Evolutionary conservation across 2,329 filamentous ascomycete species (phyloP), one percentile per base, ranked within the genome.

Genomic region (Scedosporium aurantiacum): DNA sequence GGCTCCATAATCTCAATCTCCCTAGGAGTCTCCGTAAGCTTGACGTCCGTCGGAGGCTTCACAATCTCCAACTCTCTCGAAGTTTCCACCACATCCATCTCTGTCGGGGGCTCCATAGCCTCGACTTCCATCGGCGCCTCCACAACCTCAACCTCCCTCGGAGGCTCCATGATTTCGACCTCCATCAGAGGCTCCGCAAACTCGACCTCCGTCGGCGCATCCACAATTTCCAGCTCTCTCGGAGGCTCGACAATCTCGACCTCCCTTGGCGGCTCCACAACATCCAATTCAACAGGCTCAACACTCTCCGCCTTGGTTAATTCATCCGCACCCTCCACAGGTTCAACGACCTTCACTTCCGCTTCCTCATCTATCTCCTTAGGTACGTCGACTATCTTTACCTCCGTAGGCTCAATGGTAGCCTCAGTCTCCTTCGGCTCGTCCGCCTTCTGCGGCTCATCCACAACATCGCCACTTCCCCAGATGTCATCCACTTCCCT

Each of bases 381-480:
- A 47, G 8, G 37, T 16, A 16, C 2, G 25, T 12, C 52, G 56
- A 41, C 37, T 4, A 54, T 47, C 55, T 55, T 32, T 61, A 52
- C 16, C 27, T 37, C 55, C 28, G 32, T 7, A 18, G 43, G 18
- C 18, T 47, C 43, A 47, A 10, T 47, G 23, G 10, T 27, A 23
- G 10, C 43, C 50, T 54, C 8, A 47, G 55, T 16, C 32, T 8
- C 28, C 47, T 58, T 57, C 27, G 25, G 16, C 5, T 52, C 55
- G 14, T 40, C 55, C 28, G 57, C 56, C 41, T 64, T 63, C 10
- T 62, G 62, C 4, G 54, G 58, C 23, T 63, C 47, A n/a, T 57
- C 58, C 41, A 60, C 47, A 27, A 45, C 28, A 57, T 54, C 5
- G 2, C 50, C 50, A 28, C 50, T 62, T 27, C 70, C 71, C 72